phyloP scores from a whole-genome alignment of 371 early-diverging fungal species.

The Mucor velutinosus region DNA sequence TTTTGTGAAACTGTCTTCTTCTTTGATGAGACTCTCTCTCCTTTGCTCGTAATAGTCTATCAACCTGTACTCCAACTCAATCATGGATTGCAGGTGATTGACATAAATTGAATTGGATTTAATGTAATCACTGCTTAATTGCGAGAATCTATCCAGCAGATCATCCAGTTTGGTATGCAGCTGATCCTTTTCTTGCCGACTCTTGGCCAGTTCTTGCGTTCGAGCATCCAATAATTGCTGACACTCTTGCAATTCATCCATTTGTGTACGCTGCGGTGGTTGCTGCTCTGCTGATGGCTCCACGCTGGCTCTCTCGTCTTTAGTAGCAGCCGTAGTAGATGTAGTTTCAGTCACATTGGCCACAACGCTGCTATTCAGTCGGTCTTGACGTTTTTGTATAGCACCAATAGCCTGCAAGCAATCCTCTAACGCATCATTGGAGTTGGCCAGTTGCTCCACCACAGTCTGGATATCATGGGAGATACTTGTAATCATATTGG shows the following conservation, averaged over 20 bases:
- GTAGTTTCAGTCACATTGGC: neutral
- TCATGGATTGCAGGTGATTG: neutral
- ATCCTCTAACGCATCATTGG: neutral
- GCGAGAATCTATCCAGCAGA: neutral
- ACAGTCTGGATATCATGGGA: neutral
- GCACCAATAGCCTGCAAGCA: neutral
- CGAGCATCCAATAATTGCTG: neutral
- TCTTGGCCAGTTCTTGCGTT: neutral
- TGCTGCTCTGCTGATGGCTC: neutral
- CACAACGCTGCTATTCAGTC: neutral
- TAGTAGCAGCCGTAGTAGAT: neutral
- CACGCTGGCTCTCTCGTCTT: neutral
- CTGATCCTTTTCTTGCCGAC: neutral
- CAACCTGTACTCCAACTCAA: neutral
- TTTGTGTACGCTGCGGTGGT: neutral
- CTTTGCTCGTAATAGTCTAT: neutral
- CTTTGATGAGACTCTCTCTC: neutral
- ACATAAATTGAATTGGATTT: slow-evolving; percentile 3
- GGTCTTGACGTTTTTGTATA: neutral
- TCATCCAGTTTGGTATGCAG: neutral
- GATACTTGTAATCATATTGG: neutral
- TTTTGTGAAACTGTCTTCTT: slow-evolving; percentile 6
- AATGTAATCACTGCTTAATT: neutral
- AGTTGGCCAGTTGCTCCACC: neutral
- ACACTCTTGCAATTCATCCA: neutral